These are phyloP conservation scores for Aegilops sharonensis DNA, from an alignment of 176 grass and related monocot species.

Conservation along the genomic window DNA sequence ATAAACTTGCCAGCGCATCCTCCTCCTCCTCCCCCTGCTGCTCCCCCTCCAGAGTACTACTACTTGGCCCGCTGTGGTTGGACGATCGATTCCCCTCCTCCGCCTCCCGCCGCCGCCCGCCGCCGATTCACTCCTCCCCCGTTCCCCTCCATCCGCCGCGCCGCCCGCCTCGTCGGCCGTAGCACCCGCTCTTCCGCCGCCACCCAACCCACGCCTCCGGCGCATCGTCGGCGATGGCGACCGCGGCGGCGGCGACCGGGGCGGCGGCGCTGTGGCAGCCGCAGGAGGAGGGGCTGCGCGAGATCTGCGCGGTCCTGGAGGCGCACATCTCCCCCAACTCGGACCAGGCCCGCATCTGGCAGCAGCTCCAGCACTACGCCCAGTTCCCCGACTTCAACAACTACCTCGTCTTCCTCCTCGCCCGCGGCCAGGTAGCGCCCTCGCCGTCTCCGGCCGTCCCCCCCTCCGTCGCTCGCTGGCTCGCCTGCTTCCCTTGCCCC, in stretches of 20 bases:
- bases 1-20: neutral
- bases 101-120: constrained; percentile 1
- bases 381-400: constrained; percentile 99
- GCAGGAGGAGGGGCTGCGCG: constrained; percentile 91
- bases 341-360: constrained; percentile 88
- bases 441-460: neutral
- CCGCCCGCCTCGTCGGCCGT: neutral
- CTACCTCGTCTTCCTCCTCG: constrained; percentile 86
- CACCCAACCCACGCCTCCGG: neutral
- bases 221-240: neutral
- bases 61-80: constrained; percentile 14
- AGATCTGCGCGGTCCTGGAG: constrained; percentile 88
- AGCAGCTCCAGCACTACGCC: constrained; percentile 89
- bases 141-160: neutral
- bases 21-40: neutral
- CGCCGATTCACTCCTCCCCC: neutral
- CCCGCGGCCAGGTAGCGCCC: constrained; percentile 56
- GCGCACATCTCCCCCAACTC: constrained; percentile 94
- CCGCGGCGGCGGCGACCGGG: constrained; percentile 35
- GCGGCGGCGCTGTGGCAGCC: constrained; percentile 73
- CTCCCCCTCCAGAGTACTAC: neutral
- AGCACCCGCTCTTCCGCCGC: too few species aligned
- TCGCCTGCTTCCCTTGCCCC: neutral
- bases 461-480: too few species aligned
- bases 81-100: constrained; percentile 16